Evolutionary conservation across 2,329 filamentous ascomycete species (phyloP).

Genomic region (Aspergillus quadricinctus): DNA sequence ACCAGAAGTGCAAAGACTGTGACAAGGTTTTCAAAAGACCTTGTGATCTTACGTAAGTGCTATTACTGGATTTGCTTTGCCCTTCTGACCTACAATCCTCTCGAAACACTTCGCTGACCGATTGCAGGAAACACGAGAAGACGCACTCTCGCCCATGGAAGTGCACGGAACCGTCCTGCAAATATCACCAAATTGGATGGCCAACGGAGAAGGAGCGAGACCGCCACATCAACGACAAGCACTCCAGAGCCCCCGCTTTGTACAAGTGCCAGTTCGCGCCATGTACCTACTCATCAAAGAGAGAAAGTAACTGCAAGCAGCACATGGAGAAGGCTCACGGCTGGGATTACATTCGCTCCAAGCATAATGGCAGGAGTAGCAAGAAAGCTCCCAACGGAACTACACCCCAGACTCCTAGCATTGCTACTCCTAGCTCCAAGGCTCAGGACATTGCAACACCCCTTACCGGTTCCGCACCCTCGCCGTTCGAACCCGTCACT

Average conservation of each 20-base stretch:
- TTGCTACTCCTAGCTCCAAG: conserved; percentile 59
- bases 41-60: conserved; percentile 73
- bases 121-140: conserved; percentile 80
- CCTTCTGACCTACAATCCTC: background rate
- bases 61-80: background rate
- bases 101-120: conserved; percentile 5
- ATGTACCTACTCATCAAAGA: conserved; percentile 92
- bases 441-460: conserved; percentile 53
- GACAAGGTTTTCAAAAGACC: conserved; percentile 91
- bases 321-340: conserved; percentile 97
- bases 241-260: conserved; percentile 72
- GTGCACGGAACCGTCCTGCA: conserved; percentile 76
- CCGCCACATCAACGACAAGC: conserved; percentile 93
- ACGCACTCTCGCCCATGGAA: conserved; percentile 97
- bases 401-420: conserved; percentile 57
- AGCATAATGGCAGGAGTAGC: conserved; percentile 74
- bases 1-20: conserved; percentile 77
- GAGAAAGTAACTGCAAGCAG: conserved; percentile 95
- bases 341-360: conserved; percentile 86
- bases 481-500: conserved; percentile 17
- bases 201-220: conserved; percentile 97
- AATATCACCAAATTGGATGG: conserved; percentile 86
- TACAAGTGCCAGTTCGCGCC: conserved; percentile 78
- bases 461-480: conserved; percentile 25
- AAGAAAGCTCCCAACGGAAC: conserved; percentile 41